Conservation (phyloP, 805 yeast species). For the Metschnikowia peoriensis region DNA sequence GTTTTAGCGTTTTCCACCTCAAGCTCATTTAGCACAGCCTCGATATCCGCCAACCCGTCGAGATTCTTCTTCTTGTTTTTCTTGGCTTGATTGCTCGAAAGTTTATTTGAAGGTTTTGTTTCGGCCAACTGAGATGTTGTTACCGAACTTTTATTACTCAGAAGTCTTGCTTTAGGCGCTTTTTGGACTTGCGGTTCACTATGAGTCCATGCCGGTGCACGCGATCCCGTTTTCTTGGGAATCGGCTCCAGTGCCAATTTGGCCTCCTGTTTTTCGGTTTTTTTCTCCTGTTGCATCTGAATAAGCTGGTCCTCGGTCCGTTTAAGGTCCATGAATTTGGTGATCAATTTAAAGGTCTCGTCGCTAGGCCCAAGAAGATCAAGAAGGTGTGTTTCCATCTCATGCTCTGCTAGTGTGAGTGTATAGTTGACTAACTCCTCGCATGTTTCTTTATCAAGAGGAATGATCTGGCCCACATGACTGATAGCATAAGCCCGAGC, state of each 20-base stretch:
- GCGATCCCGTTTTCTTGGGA: neutral
- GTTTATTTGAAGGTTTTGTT: slow-evolving; percentile 30
- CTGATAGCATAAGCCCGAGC: slow-evolving; percentile 26
- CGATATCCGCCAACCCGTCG: slow-evolving; percentile 60
- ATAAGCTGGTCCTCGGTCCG: slow-evolving; percentile 25
- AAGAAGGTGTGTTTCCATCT: slow-evolving; percentile 50
- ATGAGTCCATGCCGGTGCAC: slow-evolving; percentile 3
- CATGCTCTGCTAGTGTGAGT: slow-evolving; percentile 44
- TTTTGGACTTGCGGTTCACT: slow-evolving; percentile 5
- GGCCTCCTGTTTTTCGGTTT: neutral
- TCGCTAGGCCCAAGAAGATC: slow-evolving; percentile 59
- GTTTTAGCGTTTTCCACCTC: slow-evolving; percentile 33
- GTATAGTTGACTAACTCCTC: slow-evolving; percentile 56
- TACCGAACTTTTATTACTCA: slow-evolving; percentile 22
- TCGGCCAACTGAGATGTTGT: slow-evolving; percentile 51
- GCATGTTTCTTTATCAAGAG: slow-evolving; percentile 57
- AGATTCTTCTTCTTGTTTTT: slow-evolving; percentile 45
- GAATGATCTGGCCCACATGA: slow-evolving; percentile 42
- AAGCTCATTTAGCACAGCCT: slow-evolving; percentile 54
- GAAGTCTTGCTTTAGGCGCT: slow-evolving; percentile 11
- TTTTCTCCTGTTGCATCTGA: slow-evolving; percentile 8
- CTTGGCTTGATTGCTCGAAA: slow-evolving; percentile 25
- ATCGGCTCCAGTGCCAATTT: slow-evolving; percentile 3
- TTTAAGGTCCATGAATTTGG: slow-evolving; percentile 42
- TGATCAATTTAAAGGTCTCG: slow-evolving; percentile 47